Conservation (phyloP, 202 grass and related monocot genomes). For the Setaria viridis region DNA sequence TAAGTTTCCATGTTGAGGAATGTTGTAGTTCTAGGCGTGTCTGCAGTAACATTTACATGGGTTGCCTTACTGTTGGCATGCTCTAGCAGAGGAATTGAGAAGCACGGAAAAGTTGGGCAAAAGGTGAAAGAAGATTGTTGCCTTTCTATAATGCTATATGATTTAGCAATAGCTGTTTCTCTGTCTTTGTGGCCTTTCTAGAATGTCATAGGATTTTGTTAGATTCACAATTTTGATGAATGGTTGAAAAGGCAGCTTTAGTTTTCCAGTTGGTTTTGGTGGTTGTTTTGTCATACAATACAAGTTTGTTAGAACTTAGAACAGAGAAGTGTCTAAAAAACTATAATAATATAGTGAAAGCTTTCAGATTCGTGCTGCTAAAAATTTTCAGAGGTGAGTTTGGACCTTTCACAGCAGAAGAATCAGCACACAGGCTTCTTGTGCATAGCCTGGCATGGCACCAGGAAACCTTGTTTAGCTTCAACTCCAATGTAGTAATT, state of each 20-base stretch:
- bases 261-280: not conserved
- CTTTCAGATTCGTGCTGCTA: not conserved
- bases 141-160: not conserved
- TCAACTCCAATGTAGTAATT: not conserved
- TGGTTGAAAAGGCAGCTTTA: not conserved
- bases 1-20: not conserved
- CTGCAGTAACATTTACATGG: not conserved
- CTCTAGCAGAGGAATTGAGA: not conserved
- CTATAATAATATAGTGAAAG: not conserved
- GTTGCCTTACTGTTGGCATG: not conserved
- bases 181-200: not conserved
- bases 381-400: not conserved
- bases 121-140: not conserved
- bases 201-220: not conserved
- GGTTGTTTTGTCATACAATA: not conserved
- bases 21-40: not conserved
- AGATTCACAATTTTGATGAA: not conserved
- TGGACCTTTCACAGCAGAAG: constrained; percentile 12
- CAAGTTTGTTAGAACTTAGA: not conserved
- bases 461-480: not conserved
- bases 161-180: not conserved
- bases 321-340: not conserved
- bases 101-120: not conserved
- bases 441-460: not conserved
- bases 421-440: no score